Percentiles rank a stretch among this genome's conserved stretches.
phyloP scores from a whole-genome alignment of 225 moss, liverwort and hornwort species.

The Sphagnum contortum region DNA sequence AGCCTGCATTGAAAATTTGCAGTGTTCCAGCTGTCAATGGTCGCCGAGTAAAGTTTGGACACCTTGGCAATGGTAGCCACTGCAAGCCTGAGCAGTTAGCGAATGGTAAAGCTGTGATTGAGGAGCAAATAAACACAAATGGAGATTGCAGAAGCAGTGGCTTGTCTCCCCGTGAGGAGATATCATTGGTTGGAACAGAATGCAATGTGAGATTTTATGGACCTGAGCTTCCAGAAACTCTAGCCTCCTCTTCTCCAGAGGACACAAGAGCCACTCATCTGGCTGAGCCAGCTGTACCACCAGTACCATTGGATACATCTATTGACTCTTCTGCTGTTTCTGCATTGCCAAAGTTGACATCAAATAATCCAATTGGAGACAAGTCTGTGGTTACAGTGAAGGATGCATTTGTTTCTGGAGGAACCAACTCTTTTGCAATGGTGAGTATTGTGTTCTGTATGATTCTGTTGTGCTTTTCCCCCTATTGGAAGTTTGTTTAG shows the following conservation, averaged over 20 bases:
- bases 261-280: slow-evolving; percentile 13
- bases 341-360: slow-evolving; percentile 38
- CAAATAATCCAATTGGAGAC: slow-evolving; percentile 29
- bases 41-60: slow-evolving; percentile 19
- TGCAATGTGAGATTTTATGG: slow-evolving; percentile 26
- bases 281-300: slow-evolving; percentile 17
- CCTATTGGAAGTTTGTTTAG: background rate
- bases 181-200: slow-evolving; percentile 34
- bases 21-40: slow-evolving; percentile 53
- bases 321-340: slow-evolving; percentile 40
- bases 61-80: slow-evolving; percentile 21
- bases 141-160: slow-evolving; percentile 40
- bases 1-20: slow-evolving; percentile 51
- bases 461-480: background rate
- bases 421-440: slow-evolving; percentile 43
- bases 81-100: slow-evolving; percentile 17
- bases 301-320: slow-evolving; percentile 21
- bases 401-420: slow-evolving; percentile 29
- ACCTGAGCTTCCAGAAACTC: slow-evolving; percentile 32
- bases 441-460: slow-evolving; percentile 6
- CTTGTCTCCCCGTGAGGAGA: slow-evolving; percentile 30
- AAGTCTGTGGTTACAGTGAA: slow-evolving; percentile 24
- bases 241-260: slow-evolving; percentile 18
- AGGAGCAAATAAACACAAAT: slow-evolving; percentile 17
- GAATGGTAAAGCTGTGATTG: slow-evolving; percentile 33